Conservation (phyloP, 1,139 yeast genomes). For the Blastobotrys aristatus region DNA sequence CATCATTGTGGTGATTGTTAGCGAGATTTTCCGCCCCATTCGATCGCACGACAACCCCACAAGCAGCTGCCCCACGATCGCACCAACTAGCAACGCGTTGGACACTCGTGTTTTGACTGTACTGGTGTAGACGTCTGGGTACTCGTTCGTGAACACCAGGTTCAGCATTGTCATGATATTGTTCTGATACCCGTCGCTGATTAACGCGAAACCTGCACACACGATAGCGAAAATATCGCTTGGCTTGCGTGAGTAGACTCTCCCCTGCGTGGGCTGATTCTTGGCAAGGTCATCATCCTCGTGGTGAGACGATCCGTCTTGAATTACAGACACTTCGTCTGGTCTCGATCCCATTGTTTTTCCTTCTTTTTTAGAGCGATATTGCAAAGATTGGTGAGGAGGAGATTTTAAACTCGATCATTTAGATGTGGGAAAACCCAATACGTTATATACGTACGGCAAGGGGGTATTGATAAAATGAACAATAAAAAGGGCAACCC, state of each 20-base stretch:
- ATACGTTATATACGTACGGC: no score
- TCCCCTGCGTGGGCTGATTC: neutral
- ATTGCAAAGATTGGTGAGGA: no score
- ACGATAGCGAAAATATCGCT: conserved; percentile 40
- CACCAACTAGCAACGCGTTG: conserved; percentile 54
- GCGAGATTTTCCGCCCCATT: conserved; percentile 54
- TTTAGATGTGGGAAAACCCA: no score
- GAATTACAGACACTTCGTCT: no score
- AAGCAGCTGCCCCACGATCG: conserved; percentile 51
- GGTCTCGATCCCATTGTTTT: no score
- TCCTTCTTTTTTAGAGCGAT: no score
- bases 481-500: no score
- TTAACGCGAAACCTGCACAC: conserved; percentile 55
- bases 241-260: neutral
- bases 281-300: neutral
- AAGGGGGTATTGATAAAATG: no score
- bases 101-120: conserved; percentile 52
- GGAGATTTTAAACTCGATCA: no score
- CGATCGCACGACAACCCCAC: conserved; percentile 55
- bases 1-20: conserved; percentile 48
- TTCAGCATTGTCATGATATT: conserved; percentile 57
- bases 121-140: conserved; percentile 43
- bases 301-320: neutral
- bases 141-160: conserved; percentile 43
- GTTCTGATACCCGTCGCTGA: conserved; percentile 62